These are phyloP conservation scores for Salmacisia buchloeana DNA, from an alignment of 1,284 basidiomycete species.

Conservation along the genomic window DNA sequence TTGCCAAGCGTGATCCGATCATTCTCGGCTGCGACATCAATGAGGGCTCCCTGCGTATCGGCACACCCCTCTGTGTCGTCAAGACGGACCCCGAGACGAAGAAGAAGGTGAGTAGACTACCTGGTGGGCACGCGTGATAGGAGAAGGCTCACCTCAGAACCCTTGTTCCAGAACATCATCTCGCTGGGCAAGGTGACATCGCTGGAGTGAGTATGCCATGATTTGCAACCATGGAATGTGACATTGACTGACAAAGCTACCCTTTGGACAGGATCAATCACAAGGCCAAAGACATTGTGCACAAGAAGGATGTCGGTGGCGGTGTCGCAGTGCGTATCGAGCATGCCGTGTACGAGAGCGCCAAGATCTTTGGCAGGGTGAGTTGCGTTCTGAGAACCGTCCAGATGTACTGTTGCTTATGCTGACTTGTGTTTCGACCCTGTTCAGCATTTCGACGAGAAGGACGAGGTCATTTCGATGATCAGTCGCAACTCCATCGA, in stretches of 20 bases:
- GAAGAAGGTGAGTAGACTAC: conserved; percentile 58
- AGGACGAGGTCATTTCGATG: conserved; percentile 85
- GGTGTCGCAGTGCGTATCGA: conserved; percentile 99
- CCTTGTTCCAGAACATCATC: conserved; percentile 62
- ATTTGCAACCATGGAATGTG: neutral
- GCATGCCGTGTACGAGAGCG: conserved; percentile 88
- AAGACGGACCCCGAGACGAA: conserved; percentile 77
- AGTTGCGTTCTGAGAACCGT: neutral
- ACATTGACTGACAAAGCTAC: neutral
- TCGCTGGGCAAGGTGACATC: conserved; percentile 88
- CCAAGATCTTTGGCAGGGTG: conserved; percentile 60
- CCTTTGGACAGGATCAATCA: conserved; percentile 24
- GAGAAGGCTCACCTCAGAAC: neutral
- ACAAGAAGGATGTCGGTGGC: conserved; percentile 84
- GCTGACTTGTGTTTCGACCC: conserved; percentile 4
- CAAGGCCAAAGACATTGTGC: conserved; percentile 64
- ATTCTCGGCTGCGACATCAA: conserved; percentile 95
- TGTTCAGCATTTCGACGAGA: conserved; percentile 83
- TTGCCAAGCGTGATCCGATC: conserved; percentile 92
- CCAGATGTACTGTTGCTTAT: neutral
- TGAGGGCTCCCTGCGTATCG: conserved; percentile 80
- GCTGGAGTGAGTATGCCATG: conserved; percentile 22
- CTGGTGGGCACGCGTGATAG: neutral
- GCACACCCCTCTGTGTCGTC: conserved; percentile 92
- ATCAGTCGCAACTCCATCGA: conserved; percentile 91